Conservation (phyloP, 176 grass and related monocot genomes). For the Oryza coarctata region DNA sequence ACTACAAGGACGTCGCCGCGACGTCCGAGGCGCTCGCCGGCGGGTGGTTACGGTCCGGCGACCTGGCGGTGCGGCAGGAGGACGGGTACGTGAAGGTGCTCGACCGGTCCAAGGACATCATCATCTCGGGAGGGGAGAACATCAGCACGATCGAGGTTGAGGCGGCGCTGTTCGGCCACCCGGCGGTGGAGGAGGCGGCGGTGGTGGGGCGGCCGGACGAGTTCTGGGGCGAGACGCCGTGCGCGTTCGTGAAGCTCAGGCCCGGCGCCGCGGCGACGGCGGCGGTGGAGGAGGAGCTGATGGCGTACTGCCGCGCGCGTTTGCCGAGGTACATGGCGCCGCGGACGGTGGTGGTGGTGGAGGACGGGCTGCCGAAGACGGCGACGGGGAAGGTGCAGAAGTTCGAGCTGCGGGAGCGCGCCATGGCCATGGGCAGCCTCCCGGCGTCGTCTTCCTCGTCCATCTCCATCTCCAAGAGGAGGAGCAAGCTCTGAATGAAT, state of each 20-base stretch:
- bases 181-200: slow-evolving; percentile 64
- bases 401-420: slow-evolving; percentile 67
- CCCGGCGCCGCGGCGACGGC: neutral
- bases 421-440: slow-evolving; percentile 69
- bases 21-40: slow-evolving; percentile 55
- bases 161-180: slow-evolving; percentile 67
- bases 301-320: slow-evolving; percentile 55
- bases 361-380: slow-evolving; percentile 73
- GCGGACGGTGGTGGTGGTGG: slow-evolving; percentile 62
- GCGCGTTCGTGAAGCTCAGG: slow-evolving; percentile 69
- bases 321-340: slow-evolving; percentile 82
- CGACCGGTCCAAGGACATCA: slow-evolving; percentile 85
- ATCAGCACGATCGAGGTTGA: slow-evolving; percentile 91
- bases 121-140: slow-evolving; percentile 94
- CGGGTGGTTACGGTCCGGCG: slow-evolving; percentile 67
- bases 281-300: slow-evolving; percentile 47
- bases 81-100: slow-evolving; percentile 79
- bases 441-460: neutral
- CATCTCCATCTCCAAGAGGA: slow-evolving; percentile 6
- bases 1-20: slow-evolving; percentile 71
- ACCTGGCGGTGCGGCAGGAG: slow-evolving; percentile 61
- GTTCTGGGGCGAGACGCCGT: slow-evolving; percentile 91
- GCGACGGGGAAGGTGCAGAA: slow-evolving; percentile 91
- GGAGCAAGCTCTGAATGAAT: slow-evolving; percentile 57
- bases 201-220: slow-evolving; percentile 73